Evolutionary conservation across 768 basidiomycete species (phyloP), one percentile per base, ranked within the genome.

Genomic region (Podaxis sp.): DNA sequence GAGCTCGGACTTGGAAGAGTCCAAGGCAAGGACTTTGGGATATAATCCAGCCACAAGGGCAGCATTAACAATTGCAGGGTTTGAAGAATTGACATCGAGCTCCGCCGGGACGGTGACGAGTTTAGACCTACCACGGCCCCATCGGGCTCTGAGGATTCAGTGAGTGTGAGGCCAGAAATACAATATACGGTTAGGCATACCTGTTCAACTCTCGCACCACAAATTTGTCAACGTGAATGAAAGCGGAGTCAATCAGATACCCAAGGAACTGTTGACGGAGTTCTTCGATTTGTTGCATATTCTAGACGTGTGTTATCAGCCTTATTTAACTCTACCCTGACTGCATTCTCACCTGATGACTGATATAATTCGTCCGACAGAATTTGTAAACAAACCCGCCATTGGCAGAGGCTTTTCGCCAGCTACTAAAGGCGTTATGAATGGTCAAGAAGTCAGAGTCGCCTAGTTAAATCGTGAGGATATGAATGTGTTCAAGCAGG

Each of bases 371-470:
- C 52, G 76, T 77, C 67, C 86, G 82, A 73, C 94, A 96, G 70
- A 95, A 95, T 59, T 89, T 86, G 60, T 87, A 80, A 58, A 87
- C 86, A 66, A 78, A 79, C 13, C 55, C 59, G 43, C 75, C 76
- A 66, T 90, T 92, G 6, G 83, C 79, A 27, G 82, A 90, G 37
- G 88, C 90, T 63, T 83, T 80, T 29, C 96, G 81, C 95, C 96
- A 98, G 64, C 86, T 89, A 4, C 86, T 75, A 75, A 95, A 98
- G 0, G 91, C 95, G 64, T 93, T 90, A 72, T 96, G 94, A 50
- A 96, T 84, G 0, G 96, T 97, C 66, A 98, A 70, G 72, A 99
- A 99, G 72, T 99, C 96, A 6, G 92, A 95, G 72, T 96, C 93
- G 63, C 94, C 96, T 96, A 66, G 22, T 43, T 22, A 22, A 55